These are phyloP conservation scores for Phalaenopsis aphrodite DNA, from an alignment of 106 monocot genomes.

Conservation along the genomic window DNA sequence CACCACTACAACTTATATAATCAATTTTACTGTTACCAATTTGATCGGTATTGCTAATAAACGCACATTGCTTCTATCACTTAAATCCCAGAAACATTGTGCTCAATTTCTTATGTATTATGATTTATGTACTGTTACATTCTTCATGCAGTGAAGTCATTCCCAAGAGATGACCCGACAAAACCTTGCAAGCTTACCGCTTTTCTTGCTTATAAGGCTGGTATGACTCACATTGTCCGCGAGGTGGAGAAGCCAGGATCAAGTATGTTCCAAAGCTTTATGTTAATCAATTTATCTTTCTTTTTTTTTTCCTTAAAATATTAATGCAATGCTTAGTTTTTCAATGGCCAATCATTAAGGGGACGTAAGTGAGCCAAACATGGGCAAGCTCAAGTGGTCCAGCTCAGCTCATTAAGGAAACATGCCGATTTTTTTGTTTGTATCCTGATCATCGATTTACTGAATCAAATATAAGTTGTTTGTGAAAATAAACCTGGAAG, in stretches of 20 bases:
- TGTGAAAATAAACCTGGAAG: too few species aligned
- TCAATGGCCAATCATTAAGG: too few species aligned
- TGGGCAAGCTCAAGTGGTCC: too few species aligned
- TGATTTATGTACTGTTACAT: background rate
- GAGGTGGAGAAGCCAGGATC: slow-evolving; percentile 86
- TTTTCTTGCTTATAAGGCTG: slow-evolving; percentile 83
- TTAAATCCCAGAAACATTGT: background rate
- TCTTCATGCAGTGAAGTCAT: slow-evolving; percentile 64
- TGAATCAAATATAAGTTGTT: too few species aligned
- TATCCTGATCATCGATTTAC: too few species aligned
- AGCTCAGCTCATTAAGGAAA: too few species aligned
- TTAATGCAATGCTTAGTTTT: background rate
- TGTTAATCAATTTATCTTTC: background rate
- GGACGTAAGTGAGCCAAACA: too few species aligned
- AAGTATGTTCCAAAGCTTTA: slow-evolving; percentile 30
- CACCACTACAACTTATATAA: background rate
- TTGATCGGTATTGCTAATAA: too few species aligned
- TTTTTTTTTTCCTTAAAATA: background rate
- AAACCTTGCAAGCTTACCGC: slow-evolving; percentile 69
- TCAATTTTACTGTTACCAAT: background rate
- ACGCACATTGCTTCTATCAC: background rate
- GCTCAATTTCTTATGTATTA: background rate
- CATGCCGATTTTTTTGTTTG: too few species aligned
- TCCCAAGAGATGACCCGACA: slow-evolving; percentile 67
- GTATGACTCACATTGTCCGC: slow-evolving; percentile 82